Base-by-base conservation (phyloP, 208 protist species). In the Leptomonas pyrrhocoris region DNA sequence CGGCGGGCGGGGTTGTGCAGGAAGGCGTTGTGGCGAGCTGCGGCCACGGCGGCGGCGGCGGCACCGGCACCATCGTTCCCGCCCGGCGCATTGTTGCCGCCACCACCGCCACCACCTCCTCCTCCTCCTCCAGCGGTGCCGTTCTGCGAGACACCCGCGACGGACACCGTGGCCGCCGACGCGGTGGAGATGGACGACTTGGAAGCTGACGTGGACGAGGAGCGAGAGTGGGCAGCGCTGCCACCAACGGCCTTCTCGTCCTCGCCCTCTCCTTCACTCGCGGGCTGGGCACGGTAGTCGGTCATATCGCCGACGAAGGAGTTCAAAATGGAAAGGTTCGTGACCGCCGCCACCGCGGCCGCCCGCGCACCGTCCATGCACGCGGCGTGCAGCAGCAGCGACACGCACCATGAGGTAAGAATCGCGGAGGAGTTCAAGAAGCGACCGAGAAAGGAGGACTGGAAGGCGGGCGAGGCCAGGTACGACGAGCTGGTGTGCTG, bases 381-480 rank as follows among this genome's bases (percentile, higher is more conserved):
- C 23, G 85, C 81, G 19, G 85, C 81, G 73, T 79, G 73, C 27
- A 87, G 64, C 13, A 90, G 68, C 42, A 90, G 72, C 28, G 85
- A 86, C 25, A 71, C 61, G 15, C 73, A 40, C 81, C 85, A 90
- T 43, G 60, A 49, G 23, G 81, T 87, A 16, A 90, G 59, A 43
- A 85, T 57, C 0, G 64, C 69, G 1, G 85, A 84, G 49, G 74
- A 72, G 42, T 77, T 60, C 0, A 90, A 55, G 59, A 90, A 87
- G 15, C 72, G 46, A 21, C 62, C 81, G 8, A 87, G 54, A 42
- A 74, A 74, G 28, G 81, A 80, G 34, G 69, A 40, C 27, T 61
- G 63, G 38, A 86, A 83, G n/a, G 51, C 42, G 25, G 59, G 50
- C 2, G 78, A 80, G 48, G 53, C 68, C 18, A 80, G 43, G 64